Base-by-base conservation (phyloP, 352 stramenopile species). In the Phytophthora sansomeana region DNA sequence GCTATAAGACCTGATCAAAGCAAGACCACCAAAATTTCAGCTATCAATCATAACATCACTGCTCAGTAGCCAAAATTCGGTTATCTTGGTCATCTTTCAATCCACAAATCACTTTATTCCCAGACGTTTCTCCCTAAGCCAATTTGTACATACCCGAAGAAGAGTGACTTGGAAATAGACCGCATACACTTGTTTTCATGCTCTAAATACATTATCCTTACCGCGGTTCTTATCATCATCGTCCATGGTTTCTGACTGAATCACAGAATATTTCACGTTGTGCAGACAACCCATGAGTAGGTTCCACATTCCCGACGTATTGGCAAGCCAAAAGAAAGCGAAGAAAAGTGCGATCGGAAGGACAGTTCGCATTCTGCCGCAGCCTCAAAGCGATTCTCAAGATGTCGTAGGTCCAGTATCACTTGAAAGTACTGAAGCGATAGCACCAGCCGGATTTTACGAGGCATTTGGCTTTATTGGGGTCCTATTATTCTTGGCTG, bases 401-500 rank as follows among this genome's bases (percentile, higher is more conserved):
- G 9, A 24, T 51, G n/a, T 8, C 17, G 16, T 26, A 32, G 28
- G 17, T 30, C 10, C 38, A 24, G 11, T 14, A 7, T 5, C 28
- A 5, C 13, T 16, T 24, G 16, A 39, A 6, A 16, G 13, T 6
- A 13, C 14, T 11, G n/a, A 28, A 32, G n/a, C 28, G 14, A 21
- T 5, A 53, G 26, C 42, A 13, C 28, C 52, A 19, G 28, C 29
- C 28, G 24, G 8, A 14, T 80, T 83, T 9, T 32, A 60, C 3
- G 24, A 69, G 14, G 49, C 52, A 0, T 78, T 77, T 24, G 62
- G 72, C 0, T 1, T 24, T 9, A 60, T 79, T 6, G 72, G 69
- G 13, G 38, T 59, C 1, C 29, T 74, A 1, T 26, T 76, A 0
- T 24, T 71, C 9, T 0, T 66, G 11, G 35, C 42, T 38, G 51